Evolutionary conservation across 2,329 filamentous ascomycete genomes (phyloP).

Genomic region (Emmonsia crescens): DNA sequence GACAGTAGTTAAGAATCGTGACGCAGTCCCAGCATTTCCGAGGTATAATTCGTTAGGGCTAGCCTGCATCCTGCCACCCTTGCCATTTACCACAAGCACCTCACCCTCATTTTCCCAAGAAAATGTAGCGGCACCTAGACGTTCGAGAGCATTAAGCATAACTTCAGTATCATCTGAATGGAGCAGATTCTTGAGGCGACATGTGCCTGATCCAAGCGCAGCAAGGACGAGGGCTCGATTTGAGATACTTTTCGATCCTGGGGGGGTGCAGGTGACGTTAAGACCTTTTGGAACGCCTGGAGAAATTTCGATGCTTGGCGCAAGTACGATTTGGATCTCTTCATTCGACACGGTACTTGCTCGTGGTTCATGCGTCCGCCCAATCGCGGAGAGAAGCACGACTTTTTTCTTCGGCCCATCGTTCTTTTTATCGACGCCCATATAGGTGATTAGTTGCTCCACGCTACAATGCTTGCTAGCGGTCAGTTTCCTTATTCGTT

Average conservation of each 20-base stretch:
- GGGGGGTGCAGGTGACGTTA: conserved; percentile 68
- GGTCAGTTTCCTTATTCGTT: conserved; percentile 67
- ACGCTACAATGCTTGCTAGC: conserved; percentile 82
- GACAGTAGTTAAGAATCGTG: conserved; percentile 87
- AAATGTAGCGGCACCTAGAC: conserved; percentile 77
- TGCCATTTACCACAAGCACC: conserved; percentile 77
- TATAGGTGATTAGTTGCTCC: conserved; percentile 75
- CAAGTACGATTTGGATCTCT: conserved; percentile 72
- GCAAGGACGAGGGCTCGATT: conserved; percentile 92
- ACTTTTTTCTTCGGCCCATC: conserved; percentile 92
- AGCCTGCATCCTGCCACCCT: conserved; percentile 73
- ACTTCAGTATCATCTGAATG: conserved; percentile 96
- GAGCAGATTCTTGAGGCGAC: conserved; percentile 80
- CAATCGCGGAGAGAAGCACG: conserved; percentile 81
- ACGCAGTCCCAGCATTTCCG: conserved; percentile 92
- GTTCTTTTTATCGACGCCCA: conserved; percentile 99
- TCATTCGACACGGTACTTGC: conserved; percentile 83
- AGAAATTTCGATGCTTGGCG: conserved; percentile 61
- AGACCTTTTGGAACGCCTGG: conserved; percentile 58
- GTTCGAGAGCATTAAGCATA: conserved; percentile 86
- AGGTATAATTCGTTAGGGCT: conserved; percentile 72
- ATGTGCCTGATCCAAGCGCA: conserved; percentile 74
- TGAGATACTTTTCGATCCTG: conserved; percentile 95
- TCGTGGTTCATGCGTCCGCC: conserved; percentile 73
- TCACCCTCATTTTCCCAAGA: conserved; percentile 93